Evolutionary conservation across 164 flowering plant genomes (phyloP), one percentile per base, ranked within the genome.

Genomic region (Euptelea pleiosperma): DNA sequence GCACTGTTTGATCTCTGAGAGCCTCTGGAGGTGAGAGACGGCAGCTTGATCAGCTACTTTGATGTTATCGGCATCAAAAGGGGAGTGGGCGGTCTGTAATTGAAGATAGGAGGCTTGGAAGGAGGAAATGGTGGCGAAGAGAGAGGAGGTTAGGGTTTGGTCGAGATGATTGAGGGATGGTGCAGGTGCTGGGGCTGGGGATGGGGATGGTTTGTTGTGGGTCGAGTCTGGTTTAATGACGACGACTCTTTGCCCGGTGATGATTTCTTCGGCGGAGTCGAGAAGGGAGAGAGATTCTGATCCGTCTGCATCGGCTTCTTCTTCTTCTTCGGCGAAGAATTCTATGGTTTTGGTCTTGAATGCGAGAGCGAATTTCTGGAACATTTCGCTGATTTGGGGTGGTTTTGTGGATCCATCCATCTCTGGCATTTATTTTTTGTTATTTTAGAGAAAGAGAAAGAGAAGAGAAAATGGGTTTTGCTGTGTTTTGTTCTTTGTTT

Each of bases 61-160:
- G 0, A 94, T 60, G 33, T 60, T 70, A 2, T 77, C 86, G 48
- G 76, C 79, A 31, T 69, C 78, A 52, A 88, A 80, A 0, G 99
- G 99, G 22, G 82, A 85, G 42, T 94, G 97, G 15, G 97, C 91
- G 10, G 85, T 74, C 62, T 94, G 99, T 22, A 94, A 69, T 44
- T 88, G 97, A 16, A 94, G 73, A 57, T 94, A 94, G 22, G 96
- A 83, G 34, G 92, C 89, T 62, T 91, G 83, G 57, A 94, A 88
- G 9, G 89, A 76, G 1, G 99, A 86, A 57, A 86, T 31, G 1
- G 86, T 73, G 19, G 96, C 95, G 52, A 94, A 88, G 4, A 82
- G 40, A 10, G 95, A 83, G 0, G 91, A 71, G 54, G 82, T 70
- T 55, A 88, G 67, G 55, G 75, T 58, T 28, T 77, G 52, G 3